Conservation (phyloP, 1,284 basidiomycete species). For the Cutaneotrichosporon mucoides region DNA sequence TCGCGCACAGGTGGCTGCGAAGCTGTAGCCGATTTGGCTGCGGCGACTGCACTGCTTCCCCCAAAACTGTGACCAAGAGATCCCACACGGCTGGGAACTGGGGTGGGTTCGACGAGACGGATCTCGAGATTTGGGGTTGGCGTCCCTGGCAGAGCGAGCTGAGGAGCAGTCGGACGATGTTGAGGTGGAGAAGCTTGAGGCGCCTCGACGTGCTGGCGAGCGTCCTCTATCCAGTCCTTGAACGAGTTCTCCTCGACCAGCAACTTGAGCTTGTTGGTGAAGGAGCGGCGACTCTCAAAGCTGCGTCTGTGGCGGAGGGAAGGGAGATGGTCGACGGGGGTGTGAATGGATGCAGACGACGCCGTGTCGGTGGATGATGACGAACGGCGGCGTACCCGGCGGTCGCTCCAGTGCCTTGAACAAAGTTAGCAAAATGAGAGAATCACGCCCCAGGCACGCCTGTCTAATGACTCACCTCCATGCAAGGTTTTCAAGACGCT, state of each 20-base stretch:
- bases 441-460: no score
- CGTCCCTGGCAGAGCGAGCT: constrained; percentile 23
- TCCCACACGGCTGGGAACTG: constrained; percentile 41
- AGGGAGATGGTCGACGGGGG: constrained; percentile 23
- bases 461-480: constrained; percentile 30
- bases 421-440: no score
- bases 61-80: constrained; percentile 29
- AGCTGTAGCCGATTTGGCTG: background rate
- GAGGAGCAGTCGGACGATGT: background rate
- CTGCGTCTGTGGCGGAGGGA: constrained; percentile 15
- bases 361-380: constrained; percentile 27
- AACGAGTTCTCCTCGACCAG: constrained; percentile 39
- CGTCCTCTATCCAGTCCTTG: constrained; percentile 46
- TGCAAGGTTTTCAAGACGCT: constrained; percentile 43
- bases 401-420: constrained; percentile 33
- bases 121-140: constrained; percentile 40
- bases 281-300: constrained; percentile 28
- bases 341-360: constrained; percentile 25
- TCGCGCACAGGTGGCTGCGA: constrained; percentile 10
- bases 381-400: constrained; percentile 22
- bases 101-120: constrained; percentile 45
- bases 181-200: background rate
- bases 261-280: constrained; percentile 37
- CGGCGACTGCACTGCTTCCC: background rate
- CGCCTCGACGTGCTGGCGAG: constrained; percentile 8